Evolutionary conservation across 2,329 filamentous ascomycete species (phyloP).

Genomic region (Geosmithia putterillii): DNA sequence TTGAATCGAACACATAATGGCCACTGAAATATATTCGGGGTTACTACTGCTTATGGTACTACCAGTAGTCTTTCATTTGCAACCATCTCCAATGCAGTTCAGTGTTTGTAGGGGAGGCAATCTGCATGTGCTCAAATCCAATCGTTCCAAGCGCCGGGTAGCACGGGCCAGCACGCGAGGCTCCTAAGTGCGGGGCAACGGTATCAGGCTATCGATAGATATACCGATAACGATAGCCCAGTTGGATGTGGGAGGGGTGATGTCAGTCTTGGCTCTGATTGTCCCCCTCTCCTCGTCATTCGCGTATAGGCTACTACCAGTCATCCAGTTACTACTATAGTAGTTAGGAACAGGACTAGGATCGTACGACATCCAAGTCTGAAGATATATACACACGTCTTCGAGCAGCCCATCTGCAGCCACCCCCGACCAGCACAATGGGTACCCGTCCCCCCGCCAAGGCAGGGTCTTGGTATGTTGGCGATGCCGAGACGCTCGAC

Average conservation of each 20-base stretch:
- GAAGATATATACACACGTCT: too few relatives aligned
- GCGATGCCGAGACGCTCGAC: slow-evolving; percentile 44
- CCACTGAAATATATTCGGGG: too few relatives aligned
- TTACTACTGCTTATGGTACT: too few relatives aligned
- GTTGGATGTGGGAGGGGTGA: neutral
- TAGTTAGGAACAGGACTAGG: neutral
- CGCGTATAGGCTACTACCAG: too few relatives aligned
- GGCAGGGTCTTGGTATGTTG: slow-evolving; percentile 80
- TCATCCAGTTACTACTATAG: too few relatives aligned
- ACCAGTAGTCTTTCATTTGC: too few relatives aligned
- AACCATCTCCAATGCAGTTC: too few relatives aligned
- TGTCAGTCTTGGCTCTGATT: too few relatives aligned
- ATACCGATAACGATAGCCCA: neutral
- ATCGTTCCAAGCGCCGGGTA: neutral
- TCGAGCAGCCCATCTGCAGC: too few relatives aligned
- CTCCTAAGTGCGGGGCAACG: neutral
- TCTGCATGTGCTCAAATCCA: too few relatives aligned
- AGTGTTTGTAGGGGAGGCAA: too few relatives aligned
- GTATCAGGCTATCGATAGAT: neutral
- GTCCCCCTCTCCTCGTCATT: neutral
- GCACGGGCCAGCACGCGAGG: neutral
- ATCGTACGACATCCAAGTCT: neutral
- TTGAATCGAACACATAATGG: too few relatives aligned
- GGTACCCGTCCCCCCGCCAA: slow-evolving; percentile 48
- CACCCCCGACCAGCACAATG: slow-evolving; percentile 4